These are phyloP conservation scores for Zelopaecilomyces penicillatus DNA, from an alignment of 2,329 filamentous ascomycete species.

Conservation along the genomic window DNA sequence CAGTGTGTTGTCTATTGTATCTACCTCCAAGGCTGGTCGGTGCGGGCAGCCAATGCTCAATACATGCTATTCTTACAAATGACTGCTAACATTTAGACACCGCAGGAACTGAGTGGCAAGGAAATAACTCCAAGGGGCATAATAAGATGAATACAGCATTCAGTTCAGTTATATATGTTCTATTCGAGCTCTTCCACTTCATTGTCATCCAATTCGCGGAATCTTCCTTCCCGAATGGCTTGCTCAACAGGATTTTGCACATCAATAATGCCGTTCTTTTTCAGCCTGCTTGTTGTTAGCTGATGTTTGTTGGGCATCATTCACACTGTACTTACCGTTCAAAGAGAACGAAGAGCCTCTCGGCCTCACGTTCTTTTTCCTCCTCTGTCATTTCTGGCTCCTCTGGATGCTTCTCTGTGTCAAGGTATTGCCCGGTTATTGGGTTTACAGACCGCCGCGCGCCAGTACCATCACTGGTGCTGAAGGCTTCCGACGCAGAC, in stretches of 20 bases:
- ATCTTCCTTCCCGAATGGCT: constrained; percentile 59
- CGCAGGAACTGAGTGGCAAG: too few relatives aligned
- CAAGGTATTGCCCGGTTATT: constrained; percentile 75
- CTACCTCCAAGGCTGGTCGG: too few relatives aligned
- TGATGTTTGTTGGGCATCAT: constrained; percentile 7
- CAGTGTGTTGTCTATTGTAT: too few relatives aligned
- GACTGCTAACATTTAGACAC: too few relatives aligned
- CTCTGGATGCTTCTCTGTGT: constrained; percentile 53
- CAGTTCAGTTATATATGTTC: not conserved
- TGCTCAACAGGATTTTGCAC: constrained; percentile 71
- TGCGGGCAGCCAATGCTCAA: too few relatives aligned
- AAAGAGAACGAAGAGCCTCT: constrained; percentile 82
- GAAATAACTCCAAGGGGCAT: too few relatives aligned
- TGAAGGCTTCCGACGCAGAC: constrained; percentile 45
- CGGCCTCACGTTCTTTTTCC: constrained; percentile 87
- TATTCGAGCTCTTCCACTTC: constrained; percentile 34
- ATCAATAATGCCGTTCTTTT: constrained; percentile 65
- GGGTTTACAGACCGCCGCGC: constrained; percentile 57
- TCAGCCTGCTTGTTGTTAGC: constrained; percentile 38
- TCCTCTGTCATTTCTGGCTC: constrained; percentile 74
- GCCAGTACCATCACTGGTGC: constrained; percentile 19
- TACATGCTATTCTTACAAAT: too few relatives aligned
- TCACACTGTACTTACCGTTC: constrained; percentile 51
- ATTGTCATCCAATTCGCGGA: constrained; percentile 59
- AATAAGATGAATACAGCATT: too few relatives aligned